These are phyloP conservation scores for Tremella fuciformis DNA, from an alignment of 768 basidiomycete genomes.

Conservation along the genomic window DNA sequence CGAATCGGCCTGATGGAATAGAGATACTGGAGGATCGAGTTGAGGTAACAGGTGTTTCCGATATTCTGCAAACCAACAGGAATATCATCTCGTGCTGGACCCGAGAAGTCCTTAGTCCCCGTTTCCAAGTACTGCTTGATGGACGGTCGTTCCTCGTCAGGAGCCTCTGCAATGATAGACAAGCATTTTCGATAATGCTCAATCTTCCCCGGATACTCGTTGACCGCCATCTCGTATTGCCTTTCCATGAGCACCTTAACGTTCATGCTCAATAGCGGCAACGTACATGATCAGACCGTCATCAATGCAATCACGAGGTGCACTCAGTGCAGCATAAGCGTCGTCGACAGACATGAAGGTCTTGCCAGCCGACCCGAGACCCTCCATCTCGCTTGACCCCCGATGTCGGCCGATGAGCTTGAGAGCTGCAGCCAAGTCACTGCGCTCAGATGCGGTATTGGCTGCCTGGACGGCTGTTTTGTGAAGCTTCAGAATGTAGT, in stretches of 20 bases:
- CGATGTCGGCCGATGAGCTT: slow-evolving; percentile 25
- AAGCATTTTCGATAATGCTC: slow-evolving; percentile 42
- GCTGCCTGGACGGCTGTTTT: slow-evolving; percentile 30
- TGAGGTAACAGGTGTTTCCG: slow-evolving; percentile 51
- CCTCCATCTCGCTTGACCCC: slow-evolving; percentile 21
- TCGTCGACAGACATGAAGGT: slow-evolving; percentile 37
- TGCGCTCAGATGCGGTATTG: slow-evolving; percentile 13
- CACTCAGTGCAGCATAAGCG: slow-evolving; percentile 37
- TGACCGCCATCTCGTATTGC: slow-evolving; percentile 47
- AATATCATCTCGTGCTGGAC: slow-evolving; percentile 36
- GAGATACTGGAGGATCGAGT: slow-evolving; percentile 50
- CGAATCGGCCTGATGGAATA: slow-evolving; percentile 47
- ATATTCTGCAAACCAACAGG: slow-evolving; percentile 48
- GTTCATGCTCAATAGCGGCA: background rate
- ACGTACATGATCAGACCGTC: slow-evolving; percentile 45
- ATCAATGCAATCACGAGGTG: slow-evolving; percentile 38
- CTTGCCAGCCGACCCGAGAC: slow-evolving; percentile 30
- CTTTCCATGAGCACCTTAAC: slow-evolving; percentile 13
- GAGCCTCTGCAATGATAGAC: slow-evolving; percentile 36
- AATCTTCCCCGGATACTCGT: slow-evolving; percentile 39
- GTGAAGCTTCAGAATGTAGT: slow-evolving; percentile 33
- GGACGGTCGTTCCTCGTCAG: slow-evolving; percentile 33
- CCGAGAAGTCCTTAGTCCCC: slow-evolving; percentile 26
- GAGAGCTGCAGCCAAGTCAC: slow-evolving; percentile 23
- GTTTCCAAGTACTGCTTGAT: slow-evolving; percentile 37